Evolutionary conservation across 345 rosid species (phyloP).

Genomic region (Carallia brachiata): DNA sequence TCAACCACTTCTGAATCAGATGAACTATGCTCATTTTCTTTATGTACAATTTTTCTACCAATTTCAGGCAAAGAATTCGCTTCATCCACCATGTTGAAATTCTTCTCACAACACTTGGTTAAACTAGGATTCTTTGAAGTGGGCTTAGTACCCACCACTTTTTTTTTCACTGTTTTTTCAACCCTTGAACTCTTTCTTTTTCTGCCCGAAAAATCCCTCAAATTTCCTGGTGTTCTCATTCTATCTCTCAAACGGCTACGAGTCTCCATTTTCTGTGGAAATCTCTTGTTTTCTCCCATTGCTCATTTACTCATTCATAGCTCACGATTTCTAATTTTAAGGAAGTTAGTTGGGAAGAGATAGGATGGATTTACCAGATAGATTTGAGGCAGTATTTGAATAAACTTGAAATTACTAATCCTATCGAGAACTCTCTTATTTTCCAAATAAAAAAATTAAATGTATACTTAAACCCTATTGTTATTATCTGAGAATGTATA

Average conservation of each 20-base stretch:
- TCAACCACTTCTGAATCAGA: conserved; percentile 52
- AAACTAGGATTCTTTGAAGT: not conserved
- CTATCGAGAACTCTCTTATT: no score
- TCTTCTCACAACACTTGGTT: conserved; percentile 14
- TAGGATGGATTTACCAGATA: no score
- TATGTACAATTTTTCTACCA: conserved; percentile 29
- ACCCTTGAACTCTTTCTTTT: conserved; percentile 17
- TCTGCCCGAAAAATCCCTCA: not conserved
- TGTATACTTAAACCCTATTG: no score
- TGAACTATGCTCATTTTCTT: conserved; percentile 26
- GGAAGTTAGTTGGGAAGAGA: no score
- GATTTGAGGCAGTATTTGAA: no score
- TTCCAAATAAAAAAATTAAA: no score
- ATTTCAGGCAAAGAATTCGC: conserved; percentile 19
- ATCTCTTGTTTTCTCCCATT: no score
- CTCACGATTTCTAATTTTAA: no score
- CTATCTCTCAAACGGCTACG: not conserved
- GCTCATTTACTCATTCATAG: no score
- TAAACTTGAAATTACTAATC: no score
- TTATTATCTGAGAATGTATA: no score
- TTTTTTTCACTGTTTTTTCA: conserved; percentile 14
- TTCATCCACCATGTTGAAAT: conserved; percentile 25
- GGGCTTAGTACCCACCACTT: conserved; percentile 13
- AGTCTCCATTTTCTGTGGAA: not conserved
- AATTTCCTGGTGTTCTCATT: not conserved